These are phyloP conservation scores for Pseudogymnoascus sp. DNA, from an alignment of 2,329 filamentous ascomycete genomes.

Conservation along the genomic window DNA sequence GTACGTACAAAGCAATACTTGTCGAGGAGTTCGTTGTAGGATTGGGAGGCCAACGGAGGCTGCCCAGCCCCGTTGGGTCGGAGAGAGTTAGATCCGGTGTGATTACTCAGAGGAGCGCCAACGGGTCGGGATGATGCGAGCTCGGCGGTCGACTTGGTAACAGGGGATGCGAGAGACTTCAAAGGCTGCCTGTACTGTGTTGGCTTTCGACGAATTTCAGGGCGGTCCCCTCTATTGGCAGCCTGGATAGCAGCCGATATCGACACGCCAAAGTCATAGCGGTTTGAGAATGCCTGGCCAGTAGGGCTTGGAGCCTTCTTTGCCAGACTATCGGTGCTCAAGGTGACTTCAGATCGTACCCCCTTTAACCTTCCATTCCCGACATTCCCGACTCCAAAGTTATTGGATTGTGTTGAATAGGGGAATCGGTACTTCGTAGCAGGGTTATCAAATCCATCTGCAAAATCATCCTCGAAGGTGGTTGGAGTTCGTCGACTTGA, in stretches of 20 bases:
- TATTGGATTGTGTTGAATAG: conserved; percentile 15
- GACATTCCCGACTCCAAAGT: conserved; percentile 23
- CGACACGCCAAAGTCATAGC: conserved; percentile 95
- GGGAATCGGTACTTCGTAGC: conserved; percentile 31
- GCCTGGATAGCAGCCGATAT: conserved; percentile 73
- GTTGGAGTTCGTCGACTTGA: conserved; percentile 43
- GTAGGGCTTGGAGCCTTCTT: conserved; percentile 44
- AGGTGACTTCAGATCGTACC: conserved; percentile 52
- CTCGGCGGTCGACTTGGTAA: background rate
- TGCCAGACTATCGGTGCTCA: conserved; percentile 36
- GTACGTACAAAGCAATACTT: conserved; percentile 99
- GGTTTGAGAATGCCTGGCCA: conserved; percentile 75
- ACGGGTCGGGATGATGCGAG: background rate
- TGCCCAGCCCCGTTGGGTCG: conserved; percentile 42
- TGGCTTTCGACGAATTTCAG: conserved; percentile 42
- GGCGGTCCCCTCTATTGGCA: conserved; percentile 57
- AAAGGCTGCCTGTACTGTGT: conserved; percentile 16
- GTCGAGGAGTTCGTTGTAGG: conserved; percentile 94
- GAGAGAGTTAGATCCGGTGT: background rate
- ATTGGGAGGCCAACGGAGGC: conserved; percentile 71
- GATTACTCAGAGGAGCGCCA: background rate
- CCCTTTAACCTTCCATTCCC: conserved; percentile 57
- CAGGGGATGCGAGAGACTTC: conserved; percentile 16
- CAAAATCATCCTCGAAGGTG: conserved; percentile 63
- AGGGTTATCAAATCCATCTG: conserved; percentile 42